Evolutionary conservation across 306 rosid species (phyloP).

Genomic region (Abrus pulchellus): DNA sequence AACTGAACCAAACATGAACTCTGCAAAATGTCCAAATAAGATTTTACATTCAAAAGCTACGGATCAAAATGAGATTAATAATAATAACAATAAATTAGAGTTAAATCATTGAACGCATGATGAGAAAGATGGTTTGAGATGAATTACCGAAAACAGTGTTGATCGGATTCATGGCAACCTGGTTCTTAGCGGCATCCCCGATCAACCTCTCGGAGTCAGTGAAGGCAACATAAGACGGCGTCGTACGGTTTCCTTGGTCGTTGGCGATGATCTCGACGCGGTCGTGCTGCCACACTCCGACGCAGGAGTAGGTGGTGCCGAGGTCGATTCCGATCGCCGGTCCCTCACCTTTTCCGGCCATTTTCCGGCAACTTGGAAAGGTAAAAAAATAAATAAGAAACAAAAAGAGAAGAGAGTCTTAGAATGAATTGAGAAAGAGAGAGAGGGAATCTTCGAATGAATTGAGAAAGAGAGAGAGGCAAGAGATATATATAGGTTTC

Average conservation of each 20-base stretch:
- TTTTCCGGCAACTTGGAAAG: not conserved
- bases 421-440: no score
- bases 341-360: slow-evolving; percentile 85
- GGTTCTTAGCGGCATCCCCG: slow-evolving; percentile 87
- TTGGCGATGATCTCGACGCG: slow-evolving; percentile 85
- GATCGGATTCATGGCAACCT: slow-evolving; percentile 88
- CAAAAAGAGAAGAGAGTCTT: not conserved
- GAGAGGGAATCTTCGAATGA: no score
- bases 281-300: slow-evolving; percentile 90
- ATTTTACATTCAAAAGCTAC: not conserved
- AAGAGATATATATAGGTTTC: slow-evolving; percentile 38
- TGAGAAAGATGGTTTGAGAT: not conserved
- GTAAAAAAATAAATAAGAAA: not conserved
- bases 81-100: not conserved
- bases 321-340: slow-evolving; percentile 91
- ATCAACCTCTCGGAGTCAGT: slow-evolving; percentile 80
- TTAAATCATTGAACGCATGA: not conserved
- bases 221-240: slow-evolving; percentile 83
- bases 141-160: slow-evolving; percentile 83
- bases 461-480: no score
- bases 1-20: no score
- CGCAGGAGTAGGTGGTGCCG: slow-evolving; percentile 83
- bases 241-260: slow-evolving; percentile 85
- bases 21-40: not conserved
- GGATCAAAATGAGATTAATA: not conserved